These are phyloP conservation scores for Phaeosphaeria sp. DNA, from an alignment of 2,329 filamentous ascomycete genomes.

Conservation along the genomic window DNA sequence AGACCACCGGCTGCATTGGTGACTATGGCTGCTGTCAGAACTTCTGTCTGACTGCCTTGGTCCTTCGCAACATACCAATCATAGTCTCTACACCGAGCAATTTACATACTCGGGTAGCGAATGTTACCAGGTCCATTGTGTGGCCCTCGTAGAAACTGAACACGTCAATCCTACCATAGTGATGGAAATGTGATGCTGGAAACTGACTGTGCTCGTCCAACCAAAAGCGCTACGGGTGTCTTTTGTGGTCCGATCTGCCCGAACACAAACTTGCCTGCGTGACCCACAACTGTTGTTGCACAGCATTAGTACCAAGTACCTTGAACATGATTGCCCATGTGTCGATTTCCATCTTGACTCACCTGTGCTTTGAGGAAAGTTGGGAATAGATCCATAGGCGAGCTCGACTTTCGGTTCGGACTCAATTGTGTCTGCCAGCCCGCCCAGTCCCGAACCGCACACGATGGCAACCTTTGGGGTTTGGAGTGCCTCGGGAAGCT, in stretches of 20 bases:
- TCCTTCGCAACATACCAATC: conserved; percentile 54
- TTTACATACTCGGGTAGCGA: conserved; percentile 70
- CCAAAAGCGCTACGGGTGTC: conserved; percentile 66
- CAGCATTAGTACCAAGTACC: conserved; percentile 4
- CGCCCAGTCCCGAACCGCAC: conserved; percentile 69
- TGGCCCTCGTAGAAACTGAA: conserved; percentile 72
- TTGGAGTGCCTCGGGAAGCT: conserved; percentile 58
- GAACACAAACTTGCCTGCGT: conserved; percentile 71
- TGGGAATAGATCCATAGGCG: conserved; percentile 65
- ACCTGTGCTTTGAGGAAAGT: conserved; percentile 68
- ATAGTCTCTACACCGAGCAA: conserved; percentile 66
- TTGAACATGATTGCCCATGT: background rate
- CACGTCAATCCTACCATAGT: conserved; percentile 16
- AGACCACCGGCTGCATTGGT: conserved; percentile 72
- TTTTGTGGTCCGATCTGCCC: conserved; percentile 61
- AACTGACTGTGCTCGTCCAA: conserved; percentile 69
- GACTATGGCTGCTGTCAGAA: conserved; percentile 51
- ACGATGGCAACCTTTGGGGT: conserved; percentile 67
- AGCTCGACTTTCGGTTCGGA: conserved; percentile 58
- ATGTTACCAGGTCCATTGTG: conserved; percentile 66
- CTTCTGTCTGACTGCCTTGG: background rate
- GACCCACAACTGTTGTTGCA: conserved; percentile 57
- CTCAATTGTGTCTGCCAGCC: conserved; percentile 64
- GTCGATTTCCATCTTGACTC: conserved; percentile 27
- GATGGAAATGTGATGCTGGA: conserved; percentile 3